Conservation (phyloP, 768 basidiomycete species). For the Pleurotus tuber-regium region DNA sequence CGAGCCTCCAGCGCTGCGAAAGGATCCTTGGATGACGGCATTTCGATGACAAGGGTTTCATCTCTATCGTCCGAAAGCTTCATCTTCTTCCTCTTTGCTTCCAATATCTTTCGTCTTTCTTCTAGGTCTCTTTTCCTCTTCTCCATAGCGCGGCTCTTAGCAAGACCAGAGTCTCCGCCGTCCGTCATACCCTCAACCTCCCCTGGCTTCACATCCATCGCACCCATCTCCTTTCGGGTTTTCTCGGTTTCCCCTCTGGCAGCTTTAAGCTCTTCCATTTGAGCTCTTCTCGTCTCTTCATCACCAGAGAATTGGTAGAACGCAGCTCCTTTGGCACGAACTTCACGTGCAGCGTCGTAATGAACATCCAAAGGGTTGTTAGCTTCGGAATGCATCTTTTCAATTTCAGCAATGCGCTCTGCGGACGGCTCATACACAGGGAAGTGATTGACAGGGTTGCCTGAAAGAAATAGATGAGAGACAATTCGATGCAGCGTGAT, state of each 20-base stretch:
- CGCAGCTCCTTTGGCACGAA: conserved; percentile 85
- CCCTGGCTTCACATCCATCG: conserved; percentile 60
- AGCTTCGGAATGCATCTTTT: conserved; percentile 64
- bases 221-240: conserved; percentile 56
- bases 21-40: conserved; percentile 32
- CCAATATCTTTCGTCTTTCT: conserved; percentile 57
- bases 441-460: conserved; percentile 81
- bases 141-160: conserved; percentile 59
- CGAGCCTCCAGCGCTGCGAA: conserved; percentile 48
- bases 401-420: conserved; percentile 75
- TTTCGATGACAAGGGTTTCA: not conserved
- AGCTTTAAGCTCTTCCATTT: conserved; percentile 80
- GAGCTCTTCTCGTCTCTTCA: conserved; percentile 68
- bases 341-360: conserved; percentile 81
- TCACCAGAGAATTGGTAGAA: conserved; percentile 91
- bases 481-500: not conserved
- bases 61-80: conserved; percentile 17
- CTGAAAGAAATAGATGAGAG: conserved; percentile 32
- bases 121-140: conserved; percentile 76
- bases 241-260: conserved; percentile 71
- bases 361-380: conserved; percentile 72
- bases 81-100: conserved; percentile 66
- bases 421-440: conserved; percentile 85
- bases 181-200: conserved; percentile 75
- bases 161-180: conserved; percentile 21